phyloP scores from a whole-genome alignment of 2,329 filamentous ascomycete genomes.

The Calonectria ilicicola region DNA sequence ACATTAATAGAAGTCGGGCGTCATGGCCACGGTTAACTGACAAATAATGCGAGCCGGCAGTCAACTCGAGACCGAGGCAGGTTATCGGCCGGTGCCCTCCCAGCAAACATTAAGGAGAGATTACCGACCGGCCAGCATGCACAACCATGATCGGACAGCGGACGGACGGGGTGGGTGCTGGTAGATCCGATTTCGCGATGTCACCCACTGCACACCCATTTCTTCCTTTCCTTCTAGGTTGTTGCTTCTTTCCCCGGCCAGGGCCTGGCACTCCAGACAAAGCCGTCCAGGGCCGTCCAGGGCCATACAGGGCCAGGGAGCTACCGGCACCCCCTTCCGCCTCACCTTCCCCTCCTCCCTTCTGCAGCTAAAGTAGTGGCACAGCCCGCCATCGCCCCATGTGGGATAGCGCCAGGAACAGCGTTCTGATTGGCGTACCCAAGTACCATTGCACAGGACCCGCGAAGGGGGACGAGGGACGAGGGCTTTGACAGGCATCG shows the following conservation, averaged over 20 bases:
- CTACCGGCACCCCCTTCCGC: conserved; percentile 28
- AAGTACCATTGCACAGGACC: conserved; percentile 32
- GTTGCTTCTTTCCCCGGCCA: conserved; percentile 26
- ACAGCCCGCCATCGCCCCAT: conserved; percentile 19
- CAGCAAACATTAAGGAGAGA: neutral
- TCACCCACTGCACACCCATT: conserved; percentile 31
- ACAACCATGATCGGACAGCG: conserved; percentile 23
- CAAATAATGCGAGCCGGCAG: neutral
- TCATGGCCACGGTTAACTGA: neutral
- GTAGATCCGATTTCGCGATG: conserved; percentile 44
- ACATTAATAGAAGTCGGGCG: conserved; percentile 5
- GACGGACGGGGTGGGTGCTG: conserved; percentile 22
- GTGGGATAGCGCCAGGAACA: conserved; percentile 54
- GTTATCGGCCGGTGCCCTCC: neutral
- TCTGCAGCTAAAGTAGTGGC: conserved; percentile 28
- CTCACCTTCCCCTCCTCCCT: conserved; percentile 11
- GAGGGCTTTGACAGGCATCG: conserved; percentile 18
- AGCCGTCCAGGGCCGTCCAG: too few relatives aligned
- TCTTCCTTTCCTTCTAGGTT: conserved; percentile 15
- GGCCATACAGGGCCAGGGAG: conserved; percentile 17
- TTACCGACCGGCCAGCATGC: neutral
- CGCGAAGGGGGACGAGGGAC: conserved; percentile 18
- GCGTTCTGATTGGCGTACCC: conserved; percentile 54
- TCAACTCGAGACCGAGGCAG: neutral
- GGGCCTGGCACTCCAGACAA: neutral